Evolutionary conservation across 2,329 filamentous ascomycete genomes (phyloP), one percentile per base, ranked within the genome.

Genomic region (Pestalotiopsis sp.): DNA sequence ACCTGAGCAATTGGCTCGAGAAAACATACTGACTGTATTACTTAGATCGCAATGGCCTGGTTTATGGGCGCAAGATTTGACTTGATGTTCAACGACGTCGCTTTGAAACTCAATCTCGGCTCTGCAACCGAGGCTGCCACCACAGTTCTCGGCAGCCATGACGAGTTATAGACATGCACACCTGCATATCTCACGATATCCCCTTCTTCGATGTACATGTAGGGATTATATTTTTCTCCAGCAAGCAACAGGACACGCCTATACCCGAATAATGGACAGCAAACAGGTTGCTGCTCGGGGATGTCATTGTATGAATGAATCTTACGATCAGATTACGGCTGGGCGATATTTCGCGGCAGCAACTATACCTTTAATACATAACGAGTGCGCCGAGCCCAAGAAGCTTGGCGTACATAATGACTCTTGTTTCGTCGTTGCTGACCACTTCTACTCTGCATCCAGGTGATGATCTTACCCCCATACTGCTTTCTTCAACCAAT

Each of bases 61-160:
- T 82, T 92, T 64, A 86, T 95, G 72, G 95, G 95, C 68, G 94
- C 94, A 38, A 88, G 92, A 68, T 96, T 97, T 80, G 93, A 97
- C 79, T 83, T 92, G 70, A 88, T 91, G 9, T 85, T 87, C 73
- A 75, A 84, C 61, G 64, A 45, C 27, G 49, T 27, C 23, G 5
- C 64, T 14, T 56, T 27, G n/a, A 36, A 38, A 20, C 41, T 66
- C 13, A 64, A 14, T 9, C 14, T 27, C 23, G 49, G 23, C 39
- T 36, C 41, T 5, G 41, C 25, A 13, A n/a, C 45, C n/a, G n/a
- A 31, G 45, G 13, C 64, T 39, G 52, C 66, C 11, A 49, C 65
- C 14, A 49, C 66, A 9, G 52, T 66, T 20, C 66, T 66, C 39
- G 68, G 68, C 41, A 39, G 49, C n/a, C 66, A 91, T 74, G 74